Evolutionary conservation across 495 filamentous ascomycete genomes (phyloP).

Genomic region (Letharia lupina): DNA sequence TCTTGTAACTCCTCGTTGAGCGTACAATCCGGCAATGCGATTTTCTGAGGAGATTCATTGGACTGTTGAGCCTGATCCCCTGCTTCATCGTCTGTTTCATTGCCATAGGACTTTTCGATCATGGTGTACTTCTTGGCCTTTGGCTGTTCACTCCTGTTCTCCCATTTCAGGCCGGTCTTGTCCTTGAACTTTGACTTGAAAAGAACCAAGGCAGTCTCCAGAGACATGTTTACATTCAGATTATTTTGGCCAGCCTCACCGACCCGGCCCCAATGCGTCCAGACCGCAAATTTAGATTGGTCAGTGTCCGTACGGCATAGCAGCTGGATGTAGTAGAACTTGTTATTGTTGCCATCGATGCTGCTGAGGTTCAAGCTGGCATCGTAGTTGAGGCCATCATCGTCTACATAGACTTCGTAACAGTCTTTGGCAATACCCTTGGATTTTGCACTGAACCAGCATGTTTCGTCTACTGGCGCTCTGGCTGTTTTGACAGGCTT

Average conservation of each 20-base stretch:
- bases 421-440: not conserved
- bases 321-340: not conserved
- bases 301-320: not conserved
- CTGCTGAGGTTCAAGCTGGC: not conserved
- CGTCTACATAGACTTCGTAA: not conserved
- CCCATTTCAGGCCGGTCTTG: not conserved
- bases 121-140: not conserved
- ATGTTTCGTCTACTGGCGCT: not conserved
- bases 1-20: not conserved
- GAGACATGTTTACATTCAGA: not conserved
- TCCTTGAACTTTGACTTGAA: not conserved
- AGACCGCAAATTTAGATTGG: not conserved
- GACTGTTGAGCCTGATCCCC: not conserved
- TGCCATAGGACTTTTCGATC: not conserved
- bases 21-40: not conserved
- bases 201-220: not conserved
- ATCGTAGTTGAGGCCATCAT: not conserved
- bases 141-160: not conserved
- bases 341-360: not conserved
- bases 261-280: not conserved
- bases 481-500: not conserved
- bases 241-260: not conserved
- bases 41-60: not conserved
- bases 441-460: not conserved
- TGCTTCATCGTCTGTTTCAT: not conserved